These are phyloP conservation scores for Scedosporium apiospermum DNA, from an alignment of 2,329 filamentous ascomycete species.

Conservation along the genomic window DNA sequence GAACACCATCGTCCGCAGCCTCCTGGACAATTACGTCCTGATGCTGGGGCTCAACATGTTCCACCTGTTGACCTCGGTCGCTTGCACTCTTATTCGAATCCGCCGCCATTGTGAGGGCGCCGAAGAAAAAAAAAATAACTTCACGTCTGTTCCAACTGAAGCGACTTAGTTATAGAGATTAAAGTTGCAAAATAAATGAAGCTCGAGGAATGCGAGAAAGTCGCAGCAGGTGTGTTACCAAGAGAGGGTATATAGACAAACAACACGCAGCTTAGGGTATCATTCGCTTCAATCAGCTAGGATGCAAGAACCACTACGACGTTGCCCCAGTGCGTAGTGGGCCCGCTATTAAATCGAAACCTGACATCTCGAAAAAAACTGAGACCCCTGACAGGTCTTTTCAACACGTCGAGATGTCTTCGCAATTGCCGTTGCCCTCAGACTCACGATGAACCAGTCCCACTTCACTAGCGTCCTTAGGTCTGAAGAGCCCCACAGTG, in stretches of 20 bases:
- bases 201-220: too few relatives aligned
- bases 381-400: background rate
- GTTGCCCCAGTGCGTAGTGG: too few relatives aligned
- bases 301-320: too few relatives aligned
- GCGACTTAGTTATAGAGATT: too few relatives aligned
- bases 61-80: background rate
- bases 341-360: too few relatives aligned
- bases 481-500: background rate
- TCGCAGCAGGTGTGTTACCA: too few relatives aligned
- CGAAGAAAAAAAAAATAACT: too few relatives aligned
- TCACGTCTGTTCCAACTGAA: too few relatives aligned
- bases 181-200: too few relatives aligned
- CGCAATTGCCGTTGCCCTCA: background rate
- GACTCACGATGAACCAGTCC: background rate
- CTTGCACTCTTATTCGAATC: background rate
- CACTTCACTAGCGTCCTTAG: background rate
- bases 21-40: slow-evolving; percentile 19
- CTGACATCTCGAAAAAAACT: background rate
- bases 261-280: too few relatives aligned
- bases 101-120: background rate
- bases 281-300: too few relatives aligned
- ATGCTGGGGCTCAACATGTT: background rate
- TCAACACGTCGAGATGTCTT: background rate
- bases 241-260: too few relatives aligned
- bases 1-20: slow-evolving; percentile 21